These are phyloP conservation scores for Linum trigynum DNA, from an alignment of 345 rosid species.

Conservation along the genomic window DNA sequence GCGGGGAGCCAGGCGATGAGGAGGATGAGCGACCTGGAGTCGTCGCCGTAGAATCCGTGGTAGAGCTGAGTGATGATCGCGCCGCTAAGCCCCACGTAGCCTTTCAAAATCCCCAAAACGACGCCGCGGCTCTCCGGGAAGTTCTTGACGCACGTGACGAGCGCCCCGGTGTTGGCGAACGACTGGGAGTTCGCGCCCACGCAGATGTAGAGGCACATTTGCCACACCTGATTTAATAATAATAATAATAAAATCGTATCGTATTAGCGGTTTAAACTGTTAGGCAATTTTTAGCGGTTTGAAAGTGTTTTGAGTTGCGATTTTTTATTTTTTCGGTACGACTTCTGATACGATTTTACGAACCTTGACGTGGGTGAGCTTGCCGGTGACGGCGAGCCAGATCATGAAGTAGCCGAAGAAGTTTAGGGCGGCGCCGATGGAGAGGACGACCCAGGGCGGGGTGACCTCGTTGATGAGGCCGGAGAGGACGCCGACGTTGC, in stretches of 20 bases:
- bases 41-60: slow-evolving; percentile 34
- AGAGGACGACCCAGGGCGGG: slow-evolving; percentile 63
- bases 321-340: too few relatives aligned
- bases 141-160: slow-evolving; percentile 55
- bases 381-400: slow-evolving; percentile 47
- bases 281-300: too few relatives aligned
- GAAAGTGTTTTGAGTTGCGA: too few relatives aligned
- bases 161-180: slow-evolving; percentile 50
- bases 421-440: slow-evolving; percentile 42
- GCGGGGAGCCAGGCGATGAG: slow-evolving; percentile 56
- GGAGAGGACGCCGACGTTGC: slow-evolving; percentile 44
- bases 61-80: slow-evolving; percentile 49
- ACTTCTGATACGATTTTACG: too few relatives aligned
- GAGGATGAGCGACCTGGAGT: slow-evolving; percentile 35
- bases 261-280: too few relatives aligned
- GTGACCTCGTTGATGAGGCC: slow-evolving; percentile 58
- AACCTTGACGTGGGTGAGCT: slow-evolving; percentile 19
- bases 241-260: too few relatives aligned
- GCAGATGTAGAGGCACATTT: slow-evolving; percentile 57
- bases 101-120: slow-evolving; percentile 50
- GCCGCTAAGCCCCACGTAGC: slow-evolving; percentile 46
- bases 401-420: slow-evolving; percentile 64
- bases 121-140: slow-evolving; percentile 54
- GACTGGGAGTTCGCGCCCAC: slow-evolving; percentile 54
- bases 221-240: slow-evolving; percentile 33